Percentiles rank a stretch among this genome's conserved stretches.
Evolutionary conservation across 1,284 basidiomycete genomes (phyloP).

Genomic region (Inonotus hispidus): DNA sequence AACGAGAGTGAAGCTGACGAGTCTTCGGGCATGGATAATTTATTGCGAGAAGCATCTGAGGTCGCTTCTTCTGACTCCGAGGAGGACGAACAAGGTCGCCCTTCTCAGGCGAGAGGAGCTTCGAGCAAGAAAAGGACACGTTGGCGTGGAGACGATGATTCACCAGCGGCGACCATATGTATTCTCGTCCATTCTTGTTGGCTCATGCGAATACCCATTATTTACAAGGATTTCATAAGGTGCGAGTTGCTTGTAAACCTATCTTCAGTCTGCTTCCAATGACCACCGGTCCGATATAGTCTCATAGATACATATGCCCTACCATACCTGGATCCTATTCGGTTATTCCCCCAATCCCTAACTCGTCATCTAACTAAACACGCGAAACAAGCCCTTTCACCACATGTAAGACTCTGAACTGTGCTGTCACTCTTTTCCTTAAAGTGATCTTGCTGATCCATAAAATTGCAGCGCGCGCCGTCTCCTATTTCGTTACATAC

Average conservation of each 20-base stretch:
- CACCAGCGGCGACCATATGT: constrained; percentile 55
- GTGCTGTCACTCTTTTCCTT: constrained; percentile 1
- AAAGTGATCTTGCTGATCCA: constrained; percentile 18
- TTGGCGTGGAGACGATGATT: constrained; percentile 37
- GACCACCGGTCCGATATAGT: constrained; percentile 32
- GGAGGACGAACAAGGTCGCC: constrained; percentile 29
- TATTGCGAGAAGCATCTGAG: constrained; percentile 52
- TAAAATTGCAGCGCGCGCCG: constrained; percentile 54
- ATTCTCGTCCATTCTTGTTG: constrained; percentile 71
- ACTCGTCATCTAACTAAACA: constrained; percentile 65
- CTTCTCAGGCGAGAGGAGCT: constrained; percentile 12
- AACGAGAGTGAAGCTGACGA: constrained; percentile 20
- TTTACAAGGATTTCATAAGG: constrained; percentile 72
- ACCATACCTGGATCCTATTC: constrained; percentile 77
- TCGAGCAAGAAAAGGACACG: constrained; percentile 19
- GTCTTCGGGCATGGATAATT: constrained; percentile 41
- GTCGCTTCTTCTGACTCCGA: constrained; percentile 38
- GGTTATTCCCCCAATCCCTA: constrained; percentile 61
- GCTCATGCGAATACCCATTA: constrained; percentile 70
- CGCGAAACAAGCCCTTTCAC: constrained; percentile 58
- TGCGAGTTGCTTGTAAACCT: constrained; percentile 30
- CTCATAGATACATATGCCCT: constrained; percentile 69
- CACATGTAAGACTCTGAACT: constrained; percentile 44
- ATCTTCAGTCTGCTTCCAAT: neutral
- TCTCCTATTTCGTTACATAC: constrained; percentile 50